A percentile compares a stretch with the other conserved stretches of the same genome.
Conservation (phyloP, 192 early-diverging fungal species). For the Oehlia diaphana region DNA sequence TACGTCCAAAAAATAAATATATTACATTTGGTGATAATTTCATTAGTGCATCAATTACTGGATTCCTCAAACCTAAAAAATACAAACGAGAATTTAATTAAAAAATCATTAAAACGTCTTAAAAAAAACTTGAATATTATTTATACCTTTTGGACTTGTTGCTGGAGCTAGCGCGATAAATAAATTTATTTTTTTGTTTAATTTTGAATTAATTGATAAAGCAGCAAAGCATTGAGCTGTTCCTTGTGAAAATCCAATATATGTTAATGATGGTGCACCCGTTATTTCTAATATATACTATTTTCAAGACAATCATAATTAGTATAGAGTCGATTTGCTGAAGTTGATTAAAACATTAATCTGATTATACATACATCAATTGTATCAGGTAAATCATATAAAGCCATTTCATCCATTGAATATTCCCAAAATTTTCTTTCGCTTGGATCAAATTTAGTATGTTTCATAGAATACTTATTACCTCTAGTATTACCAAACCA, state of each 20-base stretch:
- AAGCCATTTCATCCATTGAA: constrained; percentile 87
- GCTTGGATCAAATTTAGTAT: constrained; percentile 63
- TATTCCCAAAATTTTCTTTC: constrained; percentile 89
- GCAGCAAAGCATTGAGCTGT: constrained; percentile 86
- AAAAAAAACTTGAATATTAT: background rate
- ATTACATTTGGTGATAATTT: constrained; percentile 84
- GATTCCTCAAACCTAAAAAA: constrained; percentile 69
- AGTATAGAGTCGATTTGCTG: background rate
- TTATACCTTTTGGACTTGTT: constrained; percentile 69
- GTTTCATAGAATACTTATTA: constrained; percentile 94
- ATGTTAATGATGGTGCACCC: constrained; percentile 74
- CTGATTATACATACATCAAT: constrained; percentile 60
- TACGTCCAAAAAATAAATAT: constrained; percentile 86
- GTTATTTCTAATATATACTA: constrained; percentile 84
- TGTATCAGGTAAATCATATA: constrained; percentile 82
- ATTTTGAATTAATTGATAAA: constrained; percentile 70
- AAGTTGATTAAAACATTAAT: background rate
- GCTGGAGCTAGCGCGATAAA: constrained; percentile 93
- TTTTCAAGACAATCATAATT: too few relatives aligned
- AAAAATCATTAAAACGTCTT: background rate
- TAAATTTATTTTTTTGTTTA: constrained; percentile 84
- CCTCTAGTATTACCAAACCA: constrained; percentile 97
- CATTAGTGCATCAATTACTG: constrained; percentile 74
- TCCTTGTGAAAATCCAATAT: constrained; percentile 98
- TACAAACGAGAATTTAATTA: background rate